A percentile compares a stretch with the other conserved stretches of the same genome.
Conservation (phyloP, 164 flowering plant species). For the Protea cynaroides region DNA sequence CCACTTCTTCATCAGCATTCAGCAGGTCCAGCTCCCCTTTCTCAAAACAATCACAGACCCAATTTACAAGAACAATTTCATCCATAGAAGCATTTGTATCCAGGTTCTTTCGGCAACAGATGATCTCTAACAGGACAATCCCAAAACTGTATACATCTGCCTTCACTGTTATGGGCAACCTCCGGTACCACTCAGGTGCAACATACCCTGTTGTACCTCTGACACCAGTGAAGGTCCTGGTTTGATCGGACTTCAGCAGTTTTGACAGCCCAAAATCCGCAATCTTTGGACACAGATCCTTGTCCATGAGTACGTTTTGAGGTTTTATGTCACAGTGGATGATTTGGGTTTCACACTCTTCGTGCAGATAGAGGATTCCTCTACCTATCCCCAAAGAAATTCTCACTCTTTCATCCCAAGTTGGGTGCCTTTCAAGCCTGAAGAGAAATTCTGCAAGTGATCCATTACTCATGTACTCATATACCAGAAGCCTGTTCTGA, state of each 20-base stretch:
- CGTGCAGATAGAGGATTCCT: conserved; percentile 23
- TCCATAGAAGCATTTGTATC: not conserved
- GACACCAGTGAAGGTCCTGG: not conserved
- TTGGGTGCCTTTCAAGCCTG: conserved; percentile 2
- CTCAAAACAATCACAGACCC: not conserved
- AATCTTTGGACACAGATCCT: conserved; percentile 8
- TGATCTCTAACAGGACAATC: not conserved
- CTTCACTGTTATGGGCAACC: not conserved
- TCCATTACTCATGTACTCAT: conserved; percentile 26
- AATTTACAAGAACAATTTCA: not conserved
- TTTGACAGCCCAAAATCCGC: not conserved
- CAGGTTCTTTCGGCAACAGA: not conserved
- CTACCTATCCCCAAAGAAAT: conserved; percentile 17
- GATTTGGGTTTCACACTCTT: conserved; percentile 26
- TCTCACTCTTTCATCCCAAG: conserved; percentile 19
- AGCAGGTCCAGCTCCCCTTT: not conserved
- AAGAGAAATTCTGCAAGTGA: conserved; percentile 20
- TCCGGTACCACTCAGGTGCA: not conserved
- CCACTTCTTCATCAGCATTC: not conserved
- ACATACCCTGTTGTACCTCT: not conserved
- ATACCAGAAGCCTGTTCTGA: conserved; percentile 18
- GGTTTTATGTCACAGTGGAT: conserved; percentile 30
- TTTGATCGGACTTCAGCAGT: not conserved
- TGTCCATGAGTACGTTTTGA: conserved; percentile 23
- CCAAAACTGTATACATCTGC: not conserved